Evolutionary conservation across 1,139 yeast genomes (phyloP), one percentile per base, ranked within the genome.

Genomic region (Suhomyces guaymorum): DNA sequence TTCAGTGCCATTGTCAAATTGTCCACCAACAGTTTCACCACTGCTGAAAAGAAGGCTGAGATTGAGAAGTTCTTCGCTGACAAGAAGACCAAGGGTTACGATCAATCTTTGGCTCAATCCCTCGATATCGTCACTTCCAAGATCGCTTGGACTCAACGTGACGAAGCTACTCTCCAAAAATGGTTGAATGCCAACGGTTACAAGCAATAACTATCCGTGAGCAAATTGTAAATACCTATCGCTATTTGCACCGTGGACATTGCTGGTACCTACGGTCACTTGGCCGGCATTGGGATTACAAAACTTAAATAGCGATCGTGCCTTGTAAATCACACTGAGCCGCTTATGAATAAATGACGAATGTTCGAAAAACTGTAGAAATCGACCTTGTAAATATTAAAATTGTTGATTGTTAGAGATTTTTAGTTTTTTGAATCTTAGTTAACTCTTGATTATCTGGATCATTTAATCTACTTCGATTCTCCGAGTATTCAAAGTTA

Each of bases 41-140:
- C 78, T 39, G 60, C 63, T 36, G 78, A 74, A 32, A 82, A 80
- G 49, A 75, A 78, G 47, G 66, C 70, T 10, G 75, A 72, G 31
- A 76, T 86, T 41, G 70, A 71, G 46, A 57, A 58, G 33, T 87
- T 85, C 68, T 86, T 84, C 55, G 63, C 52, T 39, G 57, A 45
- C 35, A 82, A 75, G 62, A 74, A 82, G 51, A 79, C 85, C 44
- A 80, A 78, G 55, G 94, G 90, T 32, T 84, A 70, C 52, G 84
- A 84, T 61, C 82, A 82, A 67, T 73, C 80, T 40, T 71, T 86
- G 54, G 84, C 82, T 11, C 89, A 81, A 63, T 65, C 85, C 12
- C 68, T 82, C 50, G 96, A 87, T 59, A 65, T 76, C 31, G 71
- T 86, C 43, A 66, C 74, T 29, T 63, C 88, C 35, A 78, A 80